These are phyloP conservation scores for Furcasterigmium sp. DNA, from an alignment of 2,329 filamentous ascomycete species.

Conservation along the genomic window DNA sequence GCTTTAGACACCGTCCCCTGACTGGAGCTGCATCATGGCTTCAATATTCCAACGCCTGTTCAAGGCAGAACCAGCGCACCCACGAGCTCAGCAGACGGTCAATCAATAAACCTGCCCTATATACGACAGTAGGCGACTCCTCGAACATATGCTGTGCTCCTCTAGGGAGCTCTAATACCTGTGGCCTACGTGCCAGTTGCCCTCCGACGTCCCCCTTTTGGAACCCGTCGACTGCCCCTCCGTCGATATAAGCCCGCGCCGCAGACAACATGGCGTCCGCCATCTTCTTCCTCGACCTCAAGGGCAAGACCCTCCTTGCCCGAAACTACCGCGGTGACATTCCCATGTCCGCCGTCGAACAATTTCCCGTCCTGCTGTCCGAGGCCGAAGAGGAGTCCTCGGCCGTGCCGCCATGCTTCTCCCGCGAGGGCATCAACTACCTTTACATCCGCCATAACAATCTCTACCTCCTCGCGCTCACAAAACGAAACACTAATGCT, in stretches of 20 bases:
- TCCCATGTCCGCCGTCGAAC: slow-evolving; percentile 98
- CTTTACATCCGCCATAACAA: slow-evolving; percentile 99
- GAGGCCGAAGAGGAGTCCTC: slow-evolving; percentile 99
- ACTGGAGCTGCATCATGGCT: slow-evolving; percentile 11
- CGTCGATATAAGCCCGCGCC: slow-evolving; percentile 11
- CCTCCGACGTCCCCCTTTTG: too few species aligned
- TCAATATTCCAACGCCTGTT: slow-evolving; percentile 8
- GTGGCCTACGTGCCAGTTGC: slow-evolving; percentile 21
- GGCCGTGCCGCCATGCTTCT: slow-evolving; percentile 95
- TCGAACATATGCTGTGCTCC: slow-evolving; percentile 5
- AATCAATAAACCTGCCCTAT: slow-evolving; percentile 3
- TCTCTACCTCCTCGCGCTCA: slow-evolving; percentile 94
- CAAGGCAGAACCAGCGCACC: slow-evolving; percentile 1
- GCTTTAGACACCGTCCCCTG: slow-evolving; percentile 4
- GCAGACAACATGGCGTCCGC: slow-evolving; percentile 80
- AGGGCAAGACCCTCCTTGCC: slow-evolving; percentile 99
- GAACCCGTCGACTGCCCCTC: slow-evolving; percentile 16
- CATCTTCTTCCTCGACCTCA: slow-evolving; percentile 96
- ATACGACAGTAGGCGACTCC: slow-evolving; percentile 1
- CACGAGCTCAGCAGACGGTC: slow-evolving; percentile 5
- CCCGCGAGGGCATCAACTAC: slow-evolving; percentile 98
- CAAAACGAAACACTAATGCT: slow-evolving; percentile 98
- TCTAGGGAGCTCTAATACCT: slow-evolving; percentile 7
- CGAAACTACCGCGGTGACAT: slow-evolving; percentile 98
- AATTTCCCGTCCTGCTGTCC: slow-evolving; percentile 91